phyloP scores from a whole-genome alignment of 2,329 filamentous ascomycete species.

The Dryadomyces sulphureus region DNA sequence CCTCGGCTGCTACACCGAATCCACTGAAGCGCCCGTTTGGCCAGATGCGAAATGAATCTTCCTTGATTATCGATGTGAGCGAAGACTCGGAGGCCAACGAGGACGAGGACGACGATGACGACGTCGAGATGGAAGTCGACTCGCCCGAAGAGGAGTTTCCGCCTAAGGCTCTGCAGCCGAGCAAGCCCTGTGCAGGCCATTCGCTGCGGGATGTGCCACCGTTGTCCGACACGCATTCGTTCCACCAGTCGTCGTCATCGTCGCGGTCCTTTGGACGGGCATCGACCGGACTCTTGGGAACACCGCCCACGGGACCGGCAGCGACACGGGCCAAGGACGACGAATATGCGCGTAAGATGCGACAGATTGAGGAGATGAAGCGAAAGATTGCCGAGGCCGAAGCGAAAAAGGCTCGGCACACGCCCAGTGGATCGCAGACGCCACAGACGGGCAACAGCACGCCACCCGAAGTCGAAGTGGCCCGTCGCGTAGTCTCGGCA shows the following conservation, averaged over 20 bases:
- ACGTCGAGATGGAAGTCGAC: conserved; percentile 54
- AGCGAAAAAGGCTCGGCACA: conserved; percentile 30
- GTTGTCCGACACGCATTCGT: conserved; percentile 18
- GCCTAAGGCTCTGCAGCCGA: conserved; percentile 14
- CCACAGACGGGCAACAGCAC: conserved; percentile 12
- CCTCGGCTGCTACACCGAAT: conserved; percentile 17
- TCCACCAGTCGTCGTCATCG: conserved; percentile 18
- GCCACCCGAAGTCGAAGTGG: conserved; percentile 16
- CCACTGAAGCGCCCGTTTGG: conserved; percentile 46
- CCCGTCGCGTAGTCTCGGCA: conserved; percentile 10
- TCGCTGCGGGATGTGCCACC: conserved; percentile 30
- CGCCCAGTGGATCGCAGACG: conserved; percentile 15
- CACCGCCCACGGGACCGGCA: conserved; percentile 21
- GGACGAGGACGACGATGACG: conserved; percentile 42
- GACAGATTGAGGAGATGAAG: conserved; percentile 46
- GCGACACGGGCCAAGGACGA: conserved; percentile 19
- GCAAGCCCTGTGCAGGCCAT: conserved; percentile 17
- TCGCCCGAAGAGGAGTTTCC: conserved; percentile 30
- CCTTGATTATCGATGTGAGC: conserved; percentile 72
- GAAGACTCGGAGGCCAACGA: conserved; percentile 50
- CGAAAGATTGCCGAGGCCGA: conserved; percentile 43
- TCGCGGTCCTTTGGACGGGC: conserved; percentile 26
- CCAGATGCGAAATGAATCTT: conserved; percentile 40
- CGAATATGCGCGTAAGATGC: conserved; percentile 35
- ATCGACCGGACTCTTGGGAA: conserved; percentile 17